Base-by-base conservation (phyloP, 1,284 basidiomycete genomes). In the Rhodofomes roseus region DNA sequence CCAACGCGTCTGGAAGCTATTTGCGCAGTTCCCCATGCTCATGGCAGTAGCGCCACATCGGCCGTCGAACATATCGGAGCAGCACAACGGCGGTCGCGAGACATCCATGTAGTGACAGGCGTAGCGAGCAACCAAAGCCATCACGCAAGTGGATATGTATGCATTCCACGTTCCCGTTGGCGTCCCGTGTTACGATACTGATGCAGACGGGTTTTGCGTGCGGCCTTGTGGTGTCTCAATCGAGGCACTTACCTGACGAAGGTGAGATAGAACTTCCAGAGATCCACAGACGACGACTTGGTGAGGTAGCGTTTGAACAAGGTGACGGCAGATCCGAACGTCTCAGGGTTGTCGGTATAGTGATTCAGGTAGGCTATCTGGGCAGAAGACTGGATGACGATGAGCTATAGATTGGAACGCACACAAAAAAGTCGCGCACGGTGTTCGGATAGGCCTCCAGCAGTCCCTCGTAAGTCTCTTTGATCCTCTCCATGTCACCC, bases 181-280 rank as follows among this genome's bases (percentile, higher is more conserved):
- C 14, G 37, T 12, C 16, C 37, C 14, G 16, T 39, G 37, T 39
- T 18, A 39, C 14, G 14, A 8, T 12, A 48, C 22, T 48, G 46
- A 29, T 3, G 46, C 25, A 48, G 46, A 48, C 31, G 11, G 11
- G 31, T 34, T 11, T 34, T 34, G 31, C 25, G 23, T 16, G 46
- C 12, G 46, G 25, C 46, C 25, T 29, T 8, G 12, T 56, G 67
- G 58, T 29, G 12, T 57, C 11, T 9, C 8, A 36, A 25, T 18
- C 29, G 6, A 48, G 54, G 25, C 12, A 77, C 83, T 71, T 70
- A 90, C 83, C 90, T 83, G 66, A 95, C 89, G 71, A 92, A 94
- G 51, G 81, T 86, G 66, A 95, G 77, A 72, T 95, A 95, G 70
- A 89, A 92, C 67, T 86, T 88, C 90, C 93, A 95, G 1, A 96